Base-by-base conservation (phyloP, 768 basidiomycete genomes). In the Leccinum fibrillosum region DNA sequence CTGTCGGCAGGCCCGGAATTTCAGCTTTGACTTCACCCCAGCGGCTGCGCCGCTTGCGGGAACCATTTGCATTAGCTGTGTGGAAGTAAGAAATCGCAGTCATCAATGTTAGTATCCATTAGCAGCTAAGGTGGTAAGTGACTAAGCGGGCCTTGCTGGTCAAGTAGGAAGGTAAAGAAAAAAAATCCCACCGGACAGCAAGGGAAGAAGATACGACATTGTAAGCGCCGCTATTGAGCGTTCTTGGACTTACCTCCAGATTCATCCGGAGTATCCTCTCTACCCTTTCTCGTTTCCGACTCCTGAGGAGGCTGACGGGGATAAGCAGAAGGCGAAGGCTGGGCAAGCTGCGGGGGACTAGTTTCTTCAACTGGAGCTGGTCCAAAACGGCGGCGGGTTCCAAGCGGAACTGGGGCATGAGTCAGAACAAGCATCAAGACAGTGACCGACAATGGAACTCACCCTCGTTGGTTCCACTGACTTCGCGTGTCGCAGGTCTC, bases 11-110 rank as follows among this genome's bases (percentile, higher is more conserved):
- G 56, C 94, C 95, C 55, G 94, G 92, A 52, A 94, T 89, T 64
- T 95, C 90, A 52, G 88, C 84, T 73, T 92, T 92, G 59, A 86
- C 90, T 66, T 97, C 96, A 64, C 97, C 97, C 95, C 95, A 99
- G 57, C 97, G 90, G 69, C 94, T 97, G 65, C 93, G 90, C 62
- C 96, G 86, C 78, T 98, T 98, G 62, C 95, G 88, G 64, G 94
- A 86, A 64, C 87, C 89, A 71, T 93, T 91, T 56, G 86, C 82
- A 72, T 90, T 86, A 81, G 85, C 90, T 90, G 74, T 67, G 64
- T 64, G 60, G 74, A 70, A 78, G 74, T 77, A 67, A 74, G 65
- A 73, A 65, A 79, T 76, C 62, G 68, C 60, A 57, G 65, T 67
- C 69, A 74, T 77, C 65, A 77, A 74, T 75, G 80, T 90, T 85